Base-by-base conservation (phyloP, 352 stramenopile species). In the Phytopythium litorale region DNA sequence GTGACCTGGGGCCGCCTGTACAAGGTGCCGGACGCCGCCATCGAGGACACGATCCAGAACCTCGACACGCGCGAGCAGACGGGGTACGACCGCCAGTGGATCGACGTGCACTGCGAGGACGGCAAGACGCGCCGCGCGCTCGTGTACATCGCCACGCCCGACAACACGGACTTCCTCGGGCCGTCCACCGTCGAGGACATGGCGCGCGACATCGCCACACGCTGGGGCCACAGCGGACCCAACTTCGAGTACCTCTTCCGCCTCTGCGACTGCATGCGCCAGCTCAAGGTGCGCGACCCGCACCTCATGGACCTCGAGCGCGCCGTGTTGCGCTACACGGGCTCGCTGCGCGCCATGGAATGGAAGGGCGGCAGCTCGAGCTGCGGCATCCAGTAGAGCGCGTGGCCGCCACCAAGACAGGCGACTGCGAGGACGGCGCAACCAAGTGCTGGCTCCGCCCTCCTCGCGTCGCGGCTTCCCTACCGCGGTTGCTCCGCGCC, bases 1-100 rank as follows among this genome's bases (percentile, higher is more conserved):
- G 85, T 91, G 58, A 92, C 83, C 7, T 96, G 87, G 87, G 89
- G 89, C n/a, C 80, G 82, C 13, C 70, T 96, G 23, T 97, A 95
- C 67, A 89, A 90, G 60, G 83, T 97, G 13, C 81, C 83, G 8
- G 78, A 88, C 56, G 78, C 91, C 62, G 78, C 93, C 64, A 73
- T 94, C n/a, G 48, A 78, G 28, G 72, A 75, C 66, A 92, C 86
- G 52, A 71, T 97, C 38, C 75, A 76, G 33, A 79, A 94, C 58
- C 77, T 97, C 19, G 88, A 96, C 66, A 84, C 89, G 63, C 86
- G 89, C 55, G 89, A 97, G 58, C 78, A 91, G 64, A 80, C 87
- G 16, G 88, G 88, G 46, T 97, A 96, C 66, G 80, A 92, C 60
- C 81, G 84, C 32, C 71, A 81, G 67, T 70, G 82, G 48, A 82